Base-by-base conservation (phyloP, 169 alveolate genomes). In the Plasmodium coatneyi region DNA sequence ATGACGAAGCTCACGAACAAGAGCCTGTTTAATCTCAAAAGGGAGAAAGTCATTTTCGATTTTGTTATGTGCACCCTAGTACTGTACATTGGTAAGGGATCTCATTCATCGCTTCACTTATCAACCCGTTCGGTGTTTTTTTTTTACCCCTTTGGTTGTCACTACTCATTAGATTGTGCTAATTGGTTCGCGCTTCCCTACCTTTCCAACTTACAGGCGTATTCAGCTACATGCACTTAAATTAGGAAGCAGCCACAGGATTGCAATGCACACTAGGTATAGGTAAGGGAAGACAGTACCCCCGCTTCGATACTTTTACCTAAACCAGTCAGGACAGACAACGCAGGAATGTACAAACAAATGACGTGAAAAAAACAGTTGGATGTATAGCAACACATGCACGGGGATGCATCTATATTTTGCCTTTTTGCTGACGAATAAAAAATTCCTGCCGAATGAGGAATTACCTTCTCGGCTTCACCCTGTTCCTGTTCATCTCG, bases 31-130 rank as follows among this genome's bases (percentile, higher is more conserved):
- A 79, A 80, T 16, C 83, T 90, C 39, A 90, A 90, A 32, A 66
- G 91, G 52, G 95, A 90, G 54, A 90, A 90, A 80, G 71, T 90
- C 25, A 80, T 90, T 46, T 90, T 90, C 80, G 95, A 90, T 70
- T 90, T 90, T 34, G 95, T 80, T 25, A 74, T 90, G 16, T 90
- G 95, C 39, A 70, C 95, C 7, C 25, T 90, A 60, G 54, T 90
- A 28, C 36, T 90, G 56, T 71, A 90, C 49, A 80, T 90, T 80
- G 87, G 95, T 90, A 90, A 90, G n/a, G 19, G 19, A 14, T 81
- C 30, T n/a, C 12, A 19, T 39, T 25, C 32, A 25, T 9, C 66
- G 39, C 39, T 16, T 16, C 49, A 28, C 39, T 80, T 19, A 52
- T 36, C n/a, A 25, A 28, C 10, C 60, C 36, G 39, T 39, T 49